phyloP scores from a whole-genome alignment of 2,329 filamentous ascomycete genomes.

The Escovopsis weberi region DNA sequence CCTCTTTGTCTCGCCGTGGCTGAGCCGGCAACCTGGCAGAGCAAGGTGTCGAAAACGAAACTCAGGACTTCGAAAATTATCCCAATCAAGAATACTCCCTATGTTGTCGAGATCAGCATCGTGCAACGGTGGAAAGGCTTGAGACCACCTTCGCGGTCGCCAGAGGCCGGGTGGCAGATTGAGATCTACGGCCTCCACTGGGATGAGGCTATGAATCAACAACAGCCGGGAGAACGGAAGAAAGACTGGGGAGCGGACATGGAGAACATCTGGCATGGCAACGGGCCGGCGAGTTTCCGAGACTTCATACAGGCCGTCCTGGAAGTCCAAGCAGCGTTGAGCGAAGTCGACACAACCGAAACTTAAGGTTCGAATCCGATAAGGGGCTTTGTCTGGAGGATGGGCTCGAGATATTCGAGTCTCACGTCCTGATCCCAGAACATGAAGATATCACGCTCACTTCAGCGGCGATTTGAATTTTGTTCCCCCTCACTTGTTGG shows the following conservation, averaged over 20 bases:
- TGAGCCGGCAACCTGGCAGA: not conserved
- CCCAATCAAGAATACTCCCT: slow-evolving; percentile 17
- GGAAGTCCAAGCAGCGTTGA: slow-evolving; percentile 16
- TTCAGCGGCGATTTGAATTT: not conserved
- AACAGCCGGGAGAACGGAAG: slow-evolving; percentile 9
- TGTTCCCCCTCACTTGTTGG: not conserved
- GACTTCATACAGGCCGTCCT: slow-evolving; percentile 18
- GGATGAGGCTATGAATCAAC: slow-evolving; percentile 21
- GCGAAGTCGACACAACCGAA: slow-evolving; percentile 4
- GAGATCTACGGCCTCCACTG: slow-evolving; percentile 21
- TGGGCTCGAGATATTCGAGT: not conserved
- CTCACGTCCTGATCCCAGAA: no score
- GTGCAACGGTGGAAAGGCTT: slow-evolving; percentile 15
- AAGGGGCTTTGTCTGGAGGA: no score
- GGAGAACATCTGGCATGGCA: slow-evolving; percentile 19
- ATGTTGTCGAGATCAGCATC: slow-evolving; percentile 18
- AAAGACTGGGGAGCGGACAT: slow-evolving; percentile 19
- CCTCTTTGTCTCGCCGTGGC: not conserved
- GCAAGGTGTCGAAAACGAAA: slow-evolving; percentile 8
- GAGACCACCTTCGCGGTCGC: slow-evolving; percentile 6
- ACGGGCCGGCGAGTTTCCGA: slow-evolving; percentile 12
- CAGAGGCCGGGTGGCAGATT: slow-evolving; percentile 15
- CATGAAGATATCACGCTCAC: not conserved
- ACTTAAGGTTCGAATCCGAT: not conserved
- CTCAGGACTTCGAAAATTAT: slow-evolving; percentile 15